Evolutionary conservation across 768 basidiomycete species (phyloP), one percentile per base, ranked within the genome.

Genomic region (Trametes elegans): DNA sequence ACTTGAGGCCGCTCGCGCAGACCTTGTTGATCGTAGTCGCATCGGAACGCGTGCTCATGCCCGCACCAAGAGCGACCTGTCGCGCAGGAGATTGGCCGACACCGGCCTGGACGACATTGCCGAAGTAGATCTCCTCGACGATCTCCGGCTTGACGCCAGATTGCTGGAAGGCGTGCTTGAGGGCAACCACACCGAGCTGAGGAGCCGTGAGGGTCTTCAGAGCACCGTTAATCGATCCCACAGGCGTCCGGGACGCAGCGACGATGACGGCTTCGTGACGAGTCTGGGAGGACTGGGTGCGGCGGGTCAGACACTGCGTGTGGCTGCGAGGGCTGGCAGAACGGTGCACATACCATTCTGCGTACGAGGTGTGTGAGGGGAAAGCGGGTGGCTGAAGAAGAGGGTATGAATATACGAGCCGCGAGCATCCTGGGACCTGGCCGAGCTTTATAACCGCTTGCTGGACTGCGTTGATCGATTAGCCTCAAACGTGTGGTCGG

Each of bases 1-100:
- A 81, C 74, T 98, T 98, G 81, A 99, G 77, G 58, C 97, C 97
- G 49, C 91, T 94, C 5, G 97, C 97, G 72, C 97, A 99, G 71
- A 99, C 97, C 77, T 99, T 99, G 84, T 99, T 99, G 76, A 99
- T 86, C 44, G 97, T 99, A 32, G 97, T 98, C 19, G 96, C 95
- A 74, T 99, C 97, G 24, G 96, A 95, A 53, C 79, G 79, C 9
- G 85, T 70, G 59, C 80, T 84, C 67, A 97, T 76, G 60, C 97
- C 97, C n/a, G 94, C 81, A 51, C 75, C 80, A 55, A 99, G 84
- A n/a, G 87, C 93, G 50, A 95, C 97, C 73, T 99, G 97, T 61
- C 97, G 85, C 48, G 97, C 97, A n/a, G 97, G 97, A 10, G 89
- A 90, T 75, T 99, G 97, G 39, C 97, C 97, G 47, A 95, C 91